These are phyloP conservation scores for Annulohypoxylon maeteangense DNA, from an alignment of 495 filamentous ascomycete genomes.

Conservation along the genomic window DNA sequence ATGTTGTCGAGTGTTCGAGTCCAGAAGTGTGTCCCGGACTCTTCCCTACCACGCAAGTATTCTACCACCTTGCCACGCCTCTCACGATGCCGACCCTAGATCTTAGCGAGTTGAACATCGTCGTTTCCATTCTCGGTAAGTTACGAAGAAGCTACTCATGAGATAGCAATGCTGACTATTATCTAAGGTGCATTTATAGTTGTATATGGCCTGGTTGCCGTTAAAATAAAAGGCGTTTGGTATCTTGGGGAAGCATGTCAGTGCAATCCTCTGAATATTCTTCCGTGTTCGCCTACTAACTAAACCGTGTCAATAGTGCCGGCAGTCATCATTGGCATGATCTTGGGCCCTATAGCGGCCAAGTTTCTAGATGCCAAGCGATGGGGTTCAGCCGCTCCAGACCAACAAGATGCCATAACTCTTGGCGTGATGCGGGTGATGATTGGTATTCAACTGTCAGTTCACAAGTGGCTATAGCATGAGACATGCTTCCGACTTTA, in stretches of 20 bases:
- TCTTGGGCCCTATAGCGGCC: constrained; percentile 61
- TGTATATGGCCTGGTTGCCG: constrained; percentile 61
- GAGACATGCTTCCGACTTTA: constrained; percentile 47
- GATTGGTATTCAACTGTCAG: constrained; percentile 64
- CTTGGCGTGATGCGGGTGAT: constrained; percentile 63
- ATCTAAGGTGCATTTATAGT: constrained; percentile 51
- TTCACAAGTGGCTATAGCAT: constrained; percentile 45
- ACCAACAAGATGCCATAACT: constrained; percentile 57
- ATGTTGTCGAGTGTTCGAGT: constrained; percentile 6
- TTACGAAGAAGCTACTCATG: neutral
- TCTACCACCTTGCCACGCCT: neutral
- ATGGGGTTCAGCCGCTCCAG: constrained; percentile 55
- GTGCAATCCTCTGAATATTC: constrained; percentile 28
- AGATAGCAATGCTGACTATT: constrained; percentile 1
- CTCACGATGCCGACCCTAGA: constrained; percentile 60
- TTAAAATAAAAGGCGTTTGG: constrained; percentile 64
- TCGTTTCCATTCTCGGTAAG: constrained; percentile 59
- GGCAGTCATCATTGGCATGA: constrained; percentile 59
- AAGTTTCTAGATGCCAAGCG: constrained; percentile 58
- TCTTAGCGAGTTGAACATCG: constrained; percentile 63
- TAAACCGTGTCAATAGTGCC: constrained; percentile 53
- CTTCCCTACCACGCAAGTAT: constrained; percentile 1
- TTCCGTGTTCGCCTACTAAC: neutral
- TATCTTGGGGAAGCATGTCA: constrained; percentile 68
- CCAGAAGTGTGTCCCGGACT: neutral